Percentiles rank a stretch among this genome's conserved stretches.
Evolutionary conservation across 2,329 filamentous ascomycete genomes (phyloP).

Genomic region (Graphilbum ipis-grandicollis): DNA sequence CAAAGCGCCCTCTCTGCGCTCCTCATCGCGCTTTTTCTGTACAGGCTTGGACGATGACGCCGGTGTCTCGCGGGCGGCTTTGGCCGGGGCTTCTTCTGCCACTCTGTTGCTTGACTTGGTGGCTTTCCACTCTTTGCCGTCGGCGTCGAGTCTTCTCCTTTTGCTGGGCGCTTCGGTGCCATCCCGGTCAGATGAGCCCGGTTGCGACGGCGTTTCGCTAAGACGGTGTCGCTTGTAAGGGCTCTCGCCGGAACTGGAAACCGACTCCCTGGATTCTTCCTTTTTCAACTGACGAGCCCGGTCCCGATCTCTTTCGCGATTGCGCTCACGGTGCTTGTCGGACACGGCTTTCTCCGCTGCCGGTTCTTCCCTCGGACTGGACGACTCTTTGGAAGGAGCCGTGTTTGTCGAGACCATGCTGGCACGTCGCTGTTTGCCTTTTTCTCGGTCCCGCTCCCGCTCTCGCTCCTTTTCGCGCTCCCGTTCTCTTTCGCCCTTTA

Average conservation of each 20-base stretch:
- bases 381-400: conserved; percentile 30
- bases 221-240: conserved; percentile 39
- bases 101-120: conserved; percentile 27
- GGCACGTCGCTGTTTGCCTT: conserved; percentile 38
- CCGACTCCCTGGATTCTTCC: conserved; percentile 39
- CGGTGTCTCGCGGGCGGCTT: background rate
- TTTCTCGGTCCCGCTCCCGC: background rate
- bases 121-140: conserved; percentile 31
- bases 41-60: conserved; percentile 16
- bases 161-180: conserved; percentile 33
- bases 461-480: conserved; percentile 4
- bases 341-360: conserved; percentile 28
- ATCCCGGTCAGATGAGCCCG: conserved; percentile 35
- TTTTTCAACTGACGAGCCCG: conserved; percentile 43
- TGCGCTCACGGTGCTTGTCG: conserved; percentile 41
- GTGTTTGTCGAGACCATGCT: conserved; percentile 35
- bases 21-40: conserved; percentile 26
- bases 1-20: conserved; percentile 16
- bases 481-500: conserved; percentile 31
- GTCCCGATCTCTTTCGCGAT: conserved; percentile 42
- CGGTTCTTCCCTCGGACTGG: conserved; percentile 32
- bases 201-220: conserved; percentile 39
- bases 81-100: conserved; percentile 18
- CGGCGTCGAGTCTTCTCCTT: conserved; percentile 37
- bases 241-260: conserved; percentile 31